These are phyloP conservation scores for Pseudoperonospora humuli DNA, from an alignment of 352 stramenopile genomes.

Conservation along the genomic window DNA sequence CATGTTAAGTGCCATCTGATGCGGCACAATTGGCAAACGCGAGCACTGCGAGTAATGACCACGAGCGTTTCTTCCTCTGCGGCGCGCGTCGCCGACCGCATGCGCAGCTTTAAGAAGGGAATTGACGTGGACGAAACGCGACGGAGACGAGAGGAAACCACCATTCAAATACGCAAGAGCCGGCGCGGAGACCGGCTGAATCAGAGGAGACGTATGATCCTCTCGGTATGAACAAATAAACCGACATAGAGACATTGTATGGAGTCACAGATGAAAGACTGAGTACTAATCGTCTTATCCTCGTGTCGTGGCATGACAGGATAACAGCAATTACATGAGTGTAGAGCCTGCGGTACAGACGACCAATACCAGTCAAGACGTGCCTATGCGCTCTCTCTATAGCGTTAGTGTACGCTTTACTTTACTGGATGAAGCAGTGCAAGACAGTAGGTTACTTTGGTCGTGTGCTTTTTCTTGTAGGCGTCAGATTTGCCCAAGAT, in stretches of 20 bases:
- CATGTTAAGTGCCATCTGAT: too few relatives aligned
- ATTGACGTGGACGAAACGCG: slow-evolving; percentile 75
- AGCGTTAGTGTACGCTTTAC: slow-evolving; percentile 30
- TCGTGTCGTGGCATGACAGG: background rate
- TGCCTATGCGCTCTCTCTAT: slow-evolving; percentile 21
- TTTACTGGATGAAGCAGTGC: background rate
- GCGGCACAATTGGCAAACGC: too few relatives aligned
- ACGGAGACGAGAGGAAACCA: slow-evolving; percentile 70
- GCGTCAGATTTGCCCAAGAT: slow-evolving; percentile 93
- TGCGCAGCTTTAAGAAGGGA: slow-evolving; percentile 85
- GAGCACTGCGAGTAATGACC: slow-evolving; percentile 17
- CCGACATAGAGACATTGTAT: background rate
- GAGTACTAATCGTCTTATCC: background rate
- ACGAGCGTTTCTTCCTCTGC: slow-evolving; percentile 21
- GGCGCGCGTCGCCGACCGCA: slow-evolving; percentile 42
- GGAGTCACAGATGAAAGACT: background rate
- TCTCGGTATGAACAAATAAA: slow-evolving; percentile 15
- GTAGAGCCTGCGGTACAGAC: slow-evolving; percentile 4
- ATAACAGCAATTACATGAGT: slow-evolving; percentile 1
- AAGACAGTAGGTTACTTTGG: background rate
- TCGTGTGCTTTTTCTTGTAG: slow-evolving; percentile 22
- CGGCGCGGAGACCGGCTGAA: slow-evolving; percentile 82
- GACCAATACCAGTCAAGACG: slow-evolving; percentile 4
- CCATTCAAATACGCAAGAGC: slow-evolving; percentile 84
- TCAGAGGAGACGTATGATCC: slow-evolving; percentile 70